These are phyloP conservation scores for Solanum hybrid DNA, from an alignment of 305 asterid genomes.

Conservation along the genomic window DNA sequence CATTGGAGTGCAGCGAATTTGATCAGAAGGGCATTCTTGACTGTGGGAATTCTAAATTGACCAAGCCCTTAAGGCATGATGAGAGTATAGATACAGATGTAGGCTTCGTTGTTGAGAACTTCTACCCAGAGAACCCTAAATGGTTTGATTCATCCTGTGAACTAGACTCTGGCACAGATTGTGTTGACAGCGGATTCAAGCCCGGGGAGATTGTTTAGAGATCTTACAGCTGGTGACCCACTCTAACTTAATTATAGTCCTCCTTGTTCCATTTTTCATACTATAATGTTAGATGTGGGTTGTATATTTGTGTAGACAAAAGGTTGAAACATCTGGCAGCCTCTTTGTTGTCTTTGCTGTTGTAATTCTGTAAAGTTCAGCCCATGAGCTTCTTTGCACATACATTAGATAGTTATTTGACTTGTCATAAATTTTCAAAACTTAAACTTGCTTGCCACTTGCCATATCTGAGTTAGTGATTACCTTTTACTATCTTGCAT, in stretches of 20 bases:
- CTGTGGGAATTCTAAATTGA: constrained; percentile 55
- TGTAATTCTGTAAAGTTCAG: constrained; percentile 57
- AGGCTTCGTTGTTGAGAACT: constrained; percentile 70
- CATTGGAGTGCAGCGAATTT: constrained; percentile 67
- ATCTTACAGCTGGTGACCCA: constrained; percentile 40
- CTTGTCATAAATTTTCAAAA: constrained; percentile 18
- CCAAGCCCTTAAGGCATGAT: constrained; percentile 60
- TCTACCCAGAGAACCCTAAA: constrained; percentile 83
- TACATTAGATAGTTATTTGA: constrained; percentile 34
- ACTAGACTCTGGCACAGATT: constrained; percentile 66
- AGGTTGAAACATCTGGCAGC: constrained; percentile 33
- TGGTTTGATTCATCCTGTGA: constrained; percentile 95
- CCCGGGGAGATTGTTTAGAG: constrained; percentile 69
- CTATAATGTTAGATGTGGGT: constrained; percentile 38
- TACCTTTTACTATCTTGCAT: not conserved
- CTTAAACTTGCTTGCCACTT: constrained; percentile 5
- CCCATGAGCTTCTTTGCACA: constrained; percentile 61
- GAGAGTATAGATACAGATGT: constrained; percentile 62
- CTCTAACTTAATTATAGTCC: constrained; percentile 36
- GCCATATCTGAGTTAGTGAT: not conserved
- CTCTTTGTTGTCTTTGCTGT: constrained; percentile 33
- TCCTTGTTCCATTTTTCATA: constrained; percentile 27
- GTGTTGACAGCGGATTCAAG: constrained; percentile 68
- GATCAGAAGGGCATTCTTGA: constrained; percentile 69
- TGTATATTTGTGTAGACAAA: constrained; percentile 49